A percentile compares a stretch with the other conserved stretches of the same genome.
Evolutionary conservation across 1,139 yeast species (phyloP).

Genomic region (Debaryomyces psychrophilus): DNA sequence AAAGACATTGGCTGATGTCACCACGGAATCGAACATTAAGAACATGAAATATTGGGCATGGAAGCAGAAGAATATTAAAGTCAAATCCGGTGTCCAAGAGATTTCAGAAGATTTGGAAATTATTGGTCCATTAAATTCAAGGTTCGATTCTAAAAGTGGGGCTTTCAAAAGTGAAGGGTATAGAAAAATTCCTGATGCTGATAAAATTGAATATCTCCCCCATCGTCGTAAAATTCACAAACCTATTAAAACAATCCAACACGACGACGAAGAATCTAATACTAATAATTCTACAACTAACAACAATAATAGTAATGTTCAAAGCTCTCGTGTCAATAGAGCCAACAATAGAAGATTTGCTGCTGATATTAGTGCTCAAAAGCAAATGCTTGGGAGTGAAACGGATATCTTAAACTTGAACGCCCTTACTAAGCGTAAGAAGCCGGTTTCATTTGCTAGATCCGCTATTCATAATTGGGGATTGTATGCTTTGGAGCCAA

Average conservation of each 20-base stretch:
- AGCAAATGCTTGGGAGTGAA: slow-evolving; percentile 75
- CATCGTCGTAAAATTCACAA: slow-evolving; percentile 63
- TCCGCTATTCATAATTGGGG: slow-evolving; percentile 99
- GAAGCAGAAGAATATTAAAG: slow-evolving; percentile 49
- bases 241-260: slow-evolving; percentile 59
- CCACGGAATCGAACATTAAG: slow-evolving; percentile 31
- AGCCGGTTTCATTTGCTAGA: slow-evolving; percentile 93
- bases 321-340: slow-evolving; percentile 82
- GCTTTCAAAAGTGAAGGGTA: slow-evolving; percentile 79
- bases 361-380: slow-evolving; percentile 85
- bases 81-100: slow-evolving; percentile 22
- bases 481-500: slow-evolving; percentile 89
- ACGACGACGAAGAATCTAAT: slow-evolving; percentile 54
- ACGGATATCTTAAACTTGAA: slow-evolving; percentile 78
- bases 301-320: slow-evolving; percentile 27
- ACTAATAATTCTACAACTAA: slow-evolving; percentile 22
- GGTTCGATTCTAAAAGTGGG: slow-evolving; percentile 55
- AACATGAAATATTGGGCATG: slow-evolving; percentile 69
- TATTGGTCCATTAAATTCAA: slow-evolving; percentile 34
- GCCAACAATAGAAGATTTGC: slow-evolving; percentile 89
- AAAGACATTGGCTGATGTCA: slow-evolving; percentile 41
- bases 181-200: slow-evolving; percentile 68
- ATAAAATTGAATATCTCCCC: slow-evolving; percentile 77
- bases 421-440: slow-evolving; percentile 82
- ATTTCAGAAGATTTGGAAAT: slow-evolving; percentile 34